These are phyloP conservation scores for Eugenia klotzschiana DNA, from an alignment of 441 rosid species.

Conservation along the genomic window DNA sequence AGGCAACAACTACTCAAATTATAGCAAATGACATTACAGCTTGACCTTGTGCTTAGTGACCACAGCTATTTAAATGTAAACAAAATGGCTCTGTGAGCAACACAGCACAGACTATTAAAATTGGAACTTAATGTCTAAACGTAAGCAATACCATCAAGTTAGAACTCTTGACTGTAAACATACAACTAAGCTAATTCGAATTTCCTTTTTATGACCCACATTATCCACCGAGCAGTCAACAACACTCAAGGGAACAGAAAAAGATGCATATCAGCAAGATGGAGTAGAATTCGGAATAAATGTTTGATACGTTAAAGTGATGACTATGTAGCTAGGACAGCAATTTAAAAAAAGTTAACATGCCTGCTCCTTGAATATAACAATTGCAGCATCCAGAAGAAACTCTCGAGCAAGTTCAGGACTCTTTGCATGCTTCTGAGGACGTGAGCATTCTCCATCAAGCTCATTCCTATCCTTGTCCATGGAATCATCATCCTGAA, in stretches of 20 bases:
- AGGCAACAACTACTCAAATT: background rate
- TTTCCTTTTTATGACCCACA: background rate
- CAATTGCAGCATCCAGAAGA: constrained; percentile 90
- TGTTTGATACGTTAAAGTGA: background rate
- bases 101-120: background rate
- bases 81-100: background rate
- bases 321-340: background rate
- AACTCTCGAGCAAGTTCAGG: constrained; percentile 99
- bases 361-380: constrained; percentile 93
- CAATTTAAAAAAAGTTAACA: constrained; percentile 6
- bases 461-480: constrained; percentile 90
- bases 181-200: background rate
- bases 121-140: background rate
- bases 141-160: background rate
- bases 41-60: background rate
- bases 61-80: background rate
- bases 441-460: constrained; percentile 93
- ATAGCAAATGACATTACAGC: background rate
- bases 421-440: constrained; percentile 98
- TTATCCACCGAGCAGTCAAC: background rate
- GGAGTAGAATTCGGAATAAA: background rate
- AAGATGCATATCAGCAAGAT: background rate
- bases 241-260: background rate
- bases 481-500: constrained; percentile 86
- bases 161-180: background rate